Base-by-base conservation (phyloP, 768 basidiomycete species). In the Agrocybe pediades region DNA sequence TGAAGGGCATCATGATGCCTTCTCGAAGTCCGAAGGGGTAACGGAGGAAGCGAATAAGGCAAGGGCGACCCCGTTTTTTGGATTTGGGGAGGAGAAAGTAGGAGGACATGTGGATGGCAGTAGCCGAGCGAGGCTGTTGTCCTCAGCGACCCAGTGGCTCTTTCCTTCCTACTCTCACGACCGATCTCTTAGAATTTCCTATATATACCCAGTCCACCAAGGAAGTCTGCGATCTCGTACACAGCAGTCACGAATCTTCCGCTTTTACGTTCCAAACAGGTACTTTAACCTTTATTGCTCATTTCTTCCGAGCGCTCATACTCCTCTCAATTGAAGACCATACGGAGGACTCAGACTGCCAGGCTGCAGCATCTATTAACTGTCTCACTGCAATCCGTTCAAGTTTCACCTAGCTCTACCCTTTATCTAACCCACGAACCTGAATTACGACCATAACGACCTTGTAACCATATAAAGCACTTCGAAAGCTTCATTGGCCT, bases 341-440 rank as follows among this genome's bases (percentile, higher is more conserved):
- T 9, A 25, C 33, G 9, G 20, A 26, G 49, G 49, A 56, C 41
- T 56, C 55, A 51, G 55, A 56, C 55, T 47, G 55, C 29, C 36
- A 52, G 51, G 51, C 51, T 43, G 30, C 20, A 33, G 26, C 25
- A 39, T 27, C 19, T 21, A 16, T 40, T 42, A 48, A 49, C 55
- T 56, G 29, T 30, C 27, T 27, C 27, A 51, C 33, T 30, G 5
- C 27, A 21, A 24, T 39, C 33, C 21, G 40, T 55, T 55, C 26
- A 29, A 56, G 55, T 56, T 56, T 56, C 55, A 56, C 39, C 55
- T 49, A 46, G 43, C 49, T 25, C 23, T 15, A 23, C 24, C 33
- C 42, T 53, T 46, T 25, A 49, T 50, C 49, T 45, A 46, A 29
- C 21, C 55, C 44, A 45, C 41, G 16, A 17, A 41, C 43, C 26